Evolutionary conservation across 2,329 filamentous ascomycete species (phyloP), one percentile per base, ranked within the genome.

Genomic region (Fonsecaea multimorphosa): DNA sequence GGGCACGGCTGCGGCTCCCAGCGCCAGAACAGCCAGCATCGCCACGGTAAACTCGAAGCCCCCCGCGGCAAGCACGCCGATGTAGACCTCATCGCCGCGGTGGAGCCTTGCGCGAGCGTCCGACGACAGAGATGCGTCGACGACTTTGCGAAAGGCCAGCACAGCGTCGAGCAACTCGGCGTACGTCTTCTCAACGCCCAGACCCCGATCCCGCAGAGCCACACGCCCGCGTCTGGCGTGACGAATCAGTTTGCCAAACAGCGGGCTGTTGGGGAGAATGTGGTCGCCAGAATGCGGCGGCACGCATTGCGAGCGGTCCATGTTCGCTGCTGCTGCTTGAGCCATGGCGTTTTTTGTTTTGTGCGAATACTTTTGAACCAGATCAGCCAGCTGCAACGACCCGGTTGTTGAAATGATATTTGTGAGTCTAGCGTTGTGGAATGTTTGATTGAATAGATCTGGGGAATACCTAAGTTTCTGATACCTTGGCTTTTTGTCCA

Each of bases 1-100:
- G 72, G 9, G 75, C 71, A 24, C 73, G 72, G n/a, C 78, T 9
- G 80, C 81, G 2, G 74, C 74, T 1, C 75, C 75, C 2, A 76
- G 56, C 1, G 74, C 73, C 14, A 76, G 67, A 31, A 76, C 73
- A 0, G 73, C 72, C 27, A 74, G 69, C 32, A 76, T 73, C 2
- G 69, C 74, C 9, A 76, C 75, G 1, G 74, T 68, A 31, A 76
- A 77, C 46, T 77, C 75, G 67, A 76, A 77, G 0, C 75, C 75
- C 4, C 74, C 75, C 0, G 74, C 73, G 1, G 72, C 74, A 7
- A 77, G 46, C 8, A 77, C 34, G 3, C 71, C 73, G 53, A 77
- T 72, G 63, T 72, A 75, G 9, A 76, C 73, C 57, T 76, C 74
- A 14, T 73, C 66, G 2, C 55, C 55, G 19, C 53, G 53, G 32